Percentiles rank a stretch among this genome's conserved stretches.
These are phyloP conservation scores for Metschnikowia picachoensis DNA, from an alignment of 805 yeast species.

Conservation along the genomic window DNA sequence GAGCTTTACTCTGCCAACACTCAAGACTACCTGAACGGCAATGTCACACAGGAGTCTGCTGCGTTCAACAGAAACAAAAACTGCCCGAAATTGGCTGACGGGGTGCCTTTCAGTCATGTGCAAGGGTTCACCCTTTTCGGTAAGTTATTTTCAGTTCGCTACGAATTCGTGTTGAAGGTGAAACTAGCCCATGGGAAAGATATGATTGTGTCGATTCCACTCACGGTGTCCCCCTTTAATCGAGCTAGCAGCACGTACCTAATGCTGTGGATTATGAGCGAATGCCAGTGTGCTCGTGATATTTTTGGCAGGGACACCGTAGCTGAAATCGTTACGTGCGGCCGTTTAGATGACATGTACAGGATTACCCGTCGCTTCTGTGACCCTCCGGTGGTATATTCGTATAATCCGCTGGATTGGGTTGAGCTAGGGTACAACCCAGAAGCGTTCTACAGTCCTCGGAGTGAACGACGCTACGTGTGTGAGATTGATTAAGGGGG, in stretches of 20 bases:
- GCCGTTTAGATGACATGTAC: constrained; percentile 21
- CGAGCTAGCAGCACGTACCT: constrained; percentile 44
- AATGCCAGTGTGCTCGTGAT: constrained; percentile 44
- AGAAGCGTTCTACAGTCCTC: constrained; percentile 27
- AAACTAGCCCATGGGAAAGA: constrained; percentile 48
- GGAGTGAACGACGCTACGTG: constrained; percentile 5
- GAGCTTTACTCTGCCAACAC: constrained; percentile 17
- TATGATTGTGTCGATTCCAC: constrained; percentile 46
- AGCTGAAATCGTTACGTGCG: constrained; percentile 17
- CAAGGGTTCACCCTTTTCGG: constrained; percentile 53
- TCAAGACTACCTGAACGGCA: neutral
- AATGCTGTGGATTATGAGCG: constrained; percentile 50
- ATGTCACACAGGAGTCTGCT: constrained; percentile 14
- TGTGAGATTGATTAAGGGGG: constrained; percentile 5
- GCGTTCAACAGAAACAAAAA: constrained; percentile 21
- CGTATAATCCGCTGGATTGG: constrained; percentile 35
- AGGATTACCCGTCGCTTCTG: constrained; percentile 20
- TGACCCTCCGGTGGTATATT: constrained; percentile 28
- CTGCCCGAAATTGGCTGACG: constrained; percentile 30
- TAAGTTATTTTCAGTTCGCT: constrained; percentile 47
- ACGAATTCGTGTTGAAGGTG: constrained; percentile 47
- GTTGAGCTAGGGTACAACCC: constrained; percentile 35
- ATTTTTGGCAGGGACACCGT: constrained; percentile 32
- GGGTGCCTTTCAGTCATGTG: constrained; percentile 42
- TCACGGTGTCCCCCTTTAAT: constrained; percentile 54